Base-by-base conservation (phyloP, 768 basidiomycete species). In the Leucocoprinus birnbaumii region DNA sequence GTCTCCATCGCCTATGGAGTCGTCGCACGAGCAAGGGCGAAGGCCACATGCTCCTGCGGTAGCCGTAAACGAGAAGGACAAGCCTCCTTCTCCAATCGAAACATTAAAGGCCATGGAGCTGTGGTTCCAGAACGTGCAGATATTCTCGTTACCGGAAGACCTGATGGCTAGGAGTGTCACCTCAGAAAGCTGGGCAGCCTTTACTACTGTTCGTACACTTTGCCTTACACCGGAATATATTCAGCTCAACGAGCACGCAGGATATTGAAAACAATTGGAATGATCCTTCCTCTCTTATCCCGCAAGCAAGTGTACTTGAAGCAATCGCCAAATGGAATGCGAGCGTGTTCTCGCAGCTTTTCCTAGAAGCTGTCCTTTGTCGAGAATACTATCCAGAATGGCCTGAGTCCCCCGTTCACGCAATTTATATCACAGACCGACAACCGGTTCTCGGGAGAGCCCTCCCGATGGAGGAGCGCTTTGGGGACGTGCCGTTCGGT, bases 361-460 rank as follows among this genome's bases (percentile, higher is more conserved):
- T 38, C n/a, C 24, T 59, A 13, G 54, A 61, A 43, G 60, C 58
- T 5, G 53, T 59, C 27, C 27, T 61, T 19, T 61, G 60, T 24
- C 43, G 45, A 40, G 60, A 61, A 51, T 66, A 65, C 42, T 47
- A 59, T 9, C 47, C 59, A 16, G 58, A 56, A 4, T 60, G 55
- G 53, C 62, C 60, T 5, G 26, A 62, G 14, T 67, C 67, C 14
- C 61, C 66, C 8, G 53, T 58, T 6, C 65, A 63, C 42, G 58
- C 65, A 7, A 58, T 68, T 22, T 68, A 68, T 46, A 21, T 68
- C 10, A 50, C 66, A 6, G 67, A 68, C 44, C 53, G 48, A n/a
- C 42, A 52, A 5, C 40, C 51, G 22, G 14, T 48, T 25, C 56
- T 47, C 16, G 51, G 55, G 27, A 41, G 42, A 19, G 37, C 57